A percentile compares a stretch with the other conserved stretches of the same genome.
phyloP scores from a whole-genome alignment of 305 asterid genomes.

The Striga hermonthica region DNA sequence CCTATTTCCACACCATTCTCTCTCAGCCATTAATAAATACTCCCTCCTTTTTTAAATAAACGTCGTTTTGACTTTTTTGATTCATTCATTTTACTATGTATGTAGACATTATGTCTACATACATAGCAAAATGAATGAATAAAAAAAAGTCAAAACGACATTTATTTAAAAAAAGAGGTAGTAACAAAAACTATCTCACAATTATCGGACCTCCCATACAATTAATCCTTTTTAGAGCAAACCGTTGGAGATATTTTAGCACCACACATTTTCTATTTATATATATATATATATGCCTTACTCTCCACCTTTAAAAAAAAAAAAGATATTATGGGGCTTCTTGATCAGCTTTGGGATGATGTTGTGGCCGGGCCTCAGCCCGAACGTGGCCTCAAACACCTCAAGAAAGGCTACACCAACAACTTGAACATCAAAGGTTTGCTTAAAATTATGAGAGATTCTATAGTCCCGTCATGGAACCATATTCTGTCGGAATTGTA shows the following conservation, averaged over 20 bases:
- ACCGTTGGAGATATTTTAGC: constrained; percentile 43
- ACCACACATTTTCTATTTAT: constrained; percentile 24
- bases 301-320: neutral
- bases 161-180: too few relatives aligned
- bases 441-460: too few relatives aligned
- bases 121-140: too few relatives aligned
- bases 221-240: neutral
- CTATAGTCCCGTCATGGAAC: too few relatives aligned
- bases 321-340: constrained; percentile 67
- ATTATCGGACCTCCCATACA: neutral
- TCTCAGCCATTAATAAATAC: too few relatives aligned
- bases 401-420: constrained; percentile 44
- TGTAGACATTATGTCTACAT: too few relatives aligned
- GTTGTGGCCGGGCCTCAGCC: constrained; percentile 91
- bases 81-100: too few relatives aligned
- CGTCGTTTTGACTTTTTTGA: too few relatives aligned
- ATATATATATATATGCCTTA: too few relatives aligned
- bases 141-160: too few relatives aligned
- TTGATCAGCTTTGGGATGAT: constrained; percentile 92
- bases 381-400: constrained; percentile 78
- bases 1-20: neutral
- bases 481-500: too few relatives aligned
- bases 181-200: constrained; percentile 22
- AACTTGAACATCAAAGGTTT: constrained; percentile 51
- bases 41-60: too few relatives aligned